These are phyloP conservation scores for Pythium angustatum DNA, from an alignment of 352 stramenopile genomes.

Conservation along the genomic window DNA sequence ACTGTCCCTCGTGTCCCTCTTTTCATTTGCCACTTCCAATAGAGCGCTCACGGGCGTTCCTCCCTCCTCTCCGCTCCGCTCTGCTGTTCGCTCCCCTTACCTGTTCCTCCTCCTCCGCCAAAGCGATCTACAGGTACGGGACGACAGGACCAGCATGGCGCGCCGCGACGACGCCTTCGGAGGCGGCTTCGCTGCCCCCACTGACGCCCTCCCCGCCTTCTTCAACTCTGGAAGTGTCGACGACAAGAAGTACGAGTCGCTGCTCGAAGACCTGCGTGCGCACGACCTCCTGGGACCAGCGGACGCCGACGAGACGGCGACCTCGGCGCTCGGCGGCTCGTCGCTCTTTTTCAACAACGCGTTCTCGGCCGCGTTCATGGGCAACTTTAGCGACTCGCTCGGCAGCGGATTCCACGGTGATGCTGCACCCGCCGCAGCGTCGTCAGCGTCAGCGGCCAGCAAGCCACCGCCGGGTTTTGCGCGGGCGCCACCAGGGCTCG, in stretches of 20 bases:
- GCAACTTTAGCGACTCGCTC: conserved; percentile 60
- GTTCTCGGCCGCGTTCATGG: conserved; percentile 84
- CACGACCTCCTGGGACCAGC: conserved; percentile 81
- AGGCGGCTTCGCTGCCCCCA: conserved; percentile 34
- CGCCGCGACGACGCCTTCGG: conserved; percentile 29
- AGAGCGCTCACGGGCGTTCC: too few species aligned
- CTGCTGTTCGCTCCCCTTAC: too few species aligned
- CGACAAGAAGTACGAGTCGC: conserved; percentile 86
- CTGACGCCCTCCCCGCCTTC: conserved; percentile 67
- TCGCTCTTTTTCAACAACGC: conserved; percentile 86
- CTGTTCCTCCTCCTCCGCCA: too few species aligned
- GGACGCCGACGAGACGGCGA: conserved; percentile 36
- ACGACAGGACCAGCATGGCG: conserved; percentile 8
- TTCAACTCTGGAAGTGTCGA: conserved; percentile 81
- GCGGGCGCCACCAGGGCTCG: conserved; percentile 51
- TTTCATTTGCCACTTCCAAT: not conserved
- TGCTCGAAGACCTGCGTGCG: conserved; percentile 80
- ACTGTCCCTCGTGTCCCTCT: not conserved
- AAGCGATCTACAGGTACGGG: not conserved
- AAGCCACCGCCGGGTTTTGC: conserved; percentile 59
- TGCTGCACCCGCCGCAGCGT: not conserved
- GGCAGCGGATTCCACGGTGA: conserved; percentile 6
- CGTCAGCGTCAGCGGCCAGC: not conserved
- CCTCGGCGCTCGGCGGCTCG: conserved; percentile 40
- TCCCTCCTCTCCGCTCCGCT: too few species aligned